phyloP scores from a whole-genome alignment of 176 grass and related monocot species.

The Calamus simplicifolius region DNA sequence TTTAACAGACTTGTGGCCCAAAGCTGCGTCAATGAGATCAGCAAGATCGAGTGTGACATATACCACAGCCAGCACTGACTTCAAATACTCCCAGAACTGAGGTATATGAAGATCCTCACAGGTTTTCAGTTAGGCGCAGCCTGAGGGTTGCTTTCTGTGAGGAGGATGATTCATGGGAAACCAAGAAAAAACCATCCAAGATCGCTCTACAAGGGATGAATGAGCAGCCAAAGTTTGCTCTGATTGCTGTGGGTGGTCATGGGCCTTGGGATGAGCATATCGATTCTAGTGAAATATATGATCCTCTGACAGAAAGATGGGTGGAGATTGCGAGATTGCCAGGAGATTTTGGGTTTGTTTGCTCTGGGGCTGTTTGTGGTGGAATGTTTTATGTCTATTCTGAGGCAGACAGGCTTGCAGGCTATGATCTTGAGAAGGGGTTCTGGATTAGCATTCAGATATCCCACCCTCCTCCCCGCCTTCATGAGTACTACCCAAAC shows the following conservation, averaged over 20 bases:
- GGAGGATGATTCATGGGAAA: constrained; percentile 11
- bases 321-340: constrained; percentile 62
- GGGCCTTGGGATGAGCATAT: constrained; percentile 76
- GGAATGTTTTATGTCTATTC: no score
- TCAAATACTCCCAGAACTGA: constrained; percentile 12
- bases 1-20: constrained; percentile 46
- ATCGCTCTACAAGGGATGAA: no score
- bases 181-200: background rate
- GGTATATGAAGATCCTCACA: constrained; percentile 74
- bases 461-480: no score
- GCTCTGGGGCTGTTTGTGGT: no score
- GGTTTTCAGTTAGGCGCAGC: constrained; percentile 47
- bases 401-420: no score
- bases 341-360: constrained; percentile 53
- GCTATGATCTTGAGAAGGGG: no score
- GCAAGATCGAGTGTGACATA: constrained; percentile 52
- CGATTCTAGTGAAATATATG: constrained; percentile 73
- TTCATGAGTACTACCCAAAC: no score
- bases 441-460: no score
- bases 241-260: no score
- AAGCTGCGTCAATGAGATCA: constrained; percentile 55
- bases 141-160: constrained; percentile 54
- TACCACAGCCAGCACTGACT: no score
- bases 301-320: constrained; percentile 60
- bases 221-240: no score